Percentiles rank a stretch among this genome's conserved stretches.
Conservation (phyloP, 257 asterid genomes). For the Nicotiana undulata region DNA sequence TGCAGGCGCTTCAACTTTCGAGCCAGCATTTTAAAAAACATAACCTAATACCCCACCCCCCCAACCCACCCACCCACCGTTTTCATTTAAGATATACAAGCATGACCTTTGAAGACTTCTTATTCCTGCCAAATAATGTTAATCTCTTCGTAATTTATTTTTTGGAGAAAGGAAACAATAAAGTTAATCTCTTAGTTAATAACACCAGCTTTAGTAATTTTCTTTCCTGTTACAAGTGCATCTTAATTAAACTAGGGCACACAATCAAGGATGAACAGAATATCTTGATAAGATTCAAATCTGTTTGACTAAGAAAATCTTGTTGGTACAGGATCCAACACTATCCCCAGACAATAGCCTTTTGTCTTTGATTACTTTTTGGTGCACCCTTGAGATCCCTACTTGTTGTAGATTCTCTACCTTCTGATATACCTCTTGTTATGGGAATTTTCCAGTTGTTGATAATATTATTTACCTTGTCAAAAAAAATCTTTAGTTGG, state of each 20-base stretch:
- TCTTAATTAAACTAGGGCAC: neutral
- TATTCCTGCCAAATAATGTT: neutral
- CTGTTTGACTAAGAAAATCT: neutral
- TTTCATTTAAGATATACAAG: no score
- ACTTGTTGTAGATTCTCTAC: no score
- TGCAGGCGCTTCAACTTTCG: neutral
- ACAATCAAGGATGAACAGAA: neutral
- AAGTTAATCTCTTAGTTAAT: neutral
- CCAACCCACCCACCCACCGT: no score
- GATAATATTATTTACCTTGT: no score
- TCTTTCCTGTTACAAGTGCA: neutral
- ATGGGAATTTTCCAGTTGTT: no score
- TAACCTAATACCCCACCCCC: neutral
- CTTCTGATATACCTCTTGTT: no score
- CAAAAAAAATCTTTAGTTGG: neutral
- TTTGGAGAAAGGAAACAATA: neutral
- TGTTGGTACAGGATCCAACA: neutral
- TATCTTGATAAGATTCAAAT: neutral
- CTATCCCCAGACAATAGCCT: neutral
- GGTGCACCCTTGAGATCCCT: no score
- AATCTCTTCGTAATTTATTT: neutral
- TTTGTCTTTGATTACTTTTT: no score
- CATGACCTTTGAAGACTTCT: neutral
- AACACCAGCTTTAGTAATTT: neutral
- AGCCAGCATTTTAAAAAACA: neutral